These are phyloP conservation scores for Triticum dicoccoides DNA, from an alignment of 176 grass and related monocot genomes.

Conservation along the genomic window DNA sequence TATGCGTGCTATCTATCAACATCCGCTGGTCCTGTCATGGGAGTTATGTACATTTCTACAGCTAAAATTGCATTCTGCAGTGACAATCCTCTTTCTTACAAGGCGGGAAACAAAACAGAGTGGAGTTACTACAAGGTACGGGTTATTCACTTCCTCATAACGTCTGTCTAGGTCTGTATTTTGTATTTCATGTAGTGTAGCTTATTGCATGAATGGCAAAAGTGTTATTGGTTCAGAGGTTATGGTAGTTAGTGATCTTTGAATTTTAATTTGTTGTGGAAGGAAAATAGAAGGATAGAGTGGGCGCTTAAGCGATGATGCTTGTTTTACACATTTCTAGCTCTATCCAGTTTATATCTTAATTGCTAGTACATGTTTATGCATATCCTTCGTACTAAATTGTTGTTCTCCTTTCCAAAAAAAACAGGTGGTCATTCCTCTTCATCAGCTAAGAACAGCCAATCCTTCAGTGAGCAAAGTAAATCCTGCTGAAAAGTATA, in stretches of 20 bases:
- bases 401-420: background rate
- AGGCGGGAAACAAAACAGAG: constrained; percentile 80
- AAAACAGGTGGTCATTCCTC: constrained; percentile 86
- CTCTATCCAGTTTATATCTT: constrained; percentile 7
- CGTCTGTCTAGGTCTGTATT: constrained; percentile 16
- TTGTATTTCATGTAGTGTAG: constrained; percentile 6
- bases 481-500: constrained; percentile 72
- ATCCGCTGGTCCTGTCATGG: constrained; percentile 93
- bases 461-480: constrained; percentile 86
- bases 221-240: background rate
- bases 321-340: background rate
- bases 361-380: background rate
- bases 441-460: constrained; percentile 68
- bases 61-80: constrained; percentile 88
- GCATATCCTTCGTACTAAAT: background rate
- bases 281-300: background rate
- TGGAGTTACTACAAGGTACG: constrained; percentile 93
- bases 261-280: background rate
- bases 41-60: constrained; percentile 89
- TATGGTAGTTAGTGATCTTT: background rate
- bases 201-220: background rate
- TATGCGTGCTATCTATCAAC: constrained; percentile 90
- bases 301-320: background rate
- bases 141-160: background rate
- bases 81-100: constrained; percentile 88